phyloP scores from a whole-genome alignment of 176 grass and related monocot genomes.

The Ensete glaucum region DNA sequence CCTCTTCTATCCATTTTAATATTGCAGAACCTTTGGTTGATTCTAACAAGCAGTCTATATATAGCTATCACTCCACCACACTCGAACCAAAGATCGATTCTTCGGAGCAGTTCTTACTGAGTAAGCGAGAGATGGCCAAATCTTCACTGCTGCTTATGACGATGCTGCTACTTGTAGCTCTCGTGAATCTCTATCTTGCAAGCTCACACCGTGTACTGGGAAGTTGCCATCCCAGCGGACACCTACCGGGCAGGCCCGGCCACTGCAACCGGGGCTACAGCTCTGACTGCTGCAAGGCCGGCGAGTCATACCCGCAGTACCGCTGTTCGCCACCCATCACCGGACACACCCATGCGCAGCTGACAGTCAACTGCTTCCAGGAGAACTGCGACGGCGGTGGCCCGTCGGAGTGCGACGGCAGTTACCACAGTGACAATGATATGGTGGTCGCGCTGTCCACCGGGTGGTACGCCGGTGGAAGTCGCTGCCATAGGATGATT shows the following conservation, averaged over 20 bases:
- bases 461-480: conserved; percentile 29
- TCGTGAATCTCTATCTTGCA: background rate
- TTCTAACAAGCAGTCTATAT: too few species aligned
- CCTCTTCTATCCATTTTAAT: too few species aligned
- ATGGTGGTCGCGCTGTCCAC: conserved; percentile 42
- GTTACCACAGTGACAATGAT: conserved; percentile 35
- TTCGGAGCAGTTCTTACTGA: too few species aligned
- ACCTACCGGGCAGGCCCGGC: conserved; percentile 29
- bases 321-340: conserved; percentile 48
- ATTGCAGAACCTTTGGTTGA: too few species aligned
- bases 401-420: conserved; percentile 35
- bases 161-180: background rate
- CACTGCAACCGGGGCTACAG: conserved; percentile 34
- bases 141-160: background rate
- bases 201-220: background rate
- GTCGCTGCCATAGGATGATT: conserved; percentile 28
- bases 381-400: conserved; percentile 45
- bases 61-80: too few species aligned
- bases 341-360: conserved; percentile 16
- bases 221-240: conserved; percentile 23
- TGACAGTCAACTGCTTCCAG: conserved; percentile 48
- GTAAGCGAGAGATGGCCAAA: too few species aligned
- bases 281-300: conserved; percentile 42
- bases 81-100: too few species aligned
- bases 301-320: conserved; percentile 45